Percentiles rank a stretch among this genome's conserved stretches.
Conservation (phyloP, 1,284 basidiomycete genomes). For the Kalmanozyma brasiliensis region DNA sequence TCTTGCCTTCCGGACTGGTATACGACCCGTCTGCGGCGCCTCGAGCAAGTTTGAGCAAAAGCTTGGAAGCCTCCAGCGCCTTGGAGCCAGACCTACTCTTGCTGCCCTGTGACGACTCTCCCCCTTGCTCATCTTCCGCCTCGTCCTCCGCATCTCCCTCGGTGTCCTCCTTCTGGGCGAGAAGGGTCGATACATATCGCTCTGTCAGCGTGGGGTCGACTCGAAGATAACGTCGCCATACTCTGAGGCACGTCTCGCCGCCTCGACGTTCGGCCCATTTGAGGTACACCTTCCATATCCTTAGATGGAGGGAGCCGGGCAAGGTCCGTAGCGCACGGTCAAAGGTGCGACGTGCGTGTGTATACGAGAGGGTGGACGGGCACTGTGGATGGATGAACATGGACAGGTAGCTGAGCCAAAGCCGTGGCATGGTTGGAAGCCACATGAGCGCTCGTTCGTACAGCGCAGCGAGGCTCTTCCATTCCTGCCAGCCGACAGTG, state of each 20-base stretch:
- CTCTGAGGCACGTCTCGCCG: constrained; percentile 83
- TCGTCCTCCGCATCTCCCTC: constrained; percentile 28
- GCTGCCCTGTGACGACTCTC: neutral
- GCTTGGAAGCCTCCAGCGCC: constrained; percentile 93
- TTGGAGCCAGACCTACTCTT: constrained; percentile 8
- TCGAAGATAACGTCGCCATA: constrained; percentile 89
- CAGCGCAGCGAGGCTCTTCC: constrained; percentile 85
- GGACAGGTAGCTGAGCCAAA: constrained; percentile 93
- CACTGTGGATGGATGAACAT: constrained; percentile 90
- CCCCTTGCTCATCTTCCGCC: constrained; percentile 12
- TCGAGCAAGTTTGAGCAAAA: constrained; percentile 83
- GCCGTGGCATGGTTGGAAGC: constrained; percentile 89
- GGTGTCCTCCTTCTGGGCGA: constrained; percentile 48
- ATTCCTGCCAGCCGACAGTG: constrained; percentile 91
- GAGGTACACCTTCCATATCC: constrained; percentile 94
- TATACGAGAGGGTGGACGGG: constrained; percentile 83
- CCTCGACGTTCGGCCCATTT: constrained; percentile 88
- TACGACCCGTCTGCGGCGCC: constrained; percentile 86
- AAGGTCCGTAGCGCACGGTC: constrained; percentile 94
- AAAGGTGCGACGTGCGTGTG: constrained; percentile 91
- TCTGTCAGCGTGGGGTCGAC: constrained; percentile 68
- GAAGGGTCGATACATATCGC: constrained; percentile 60
- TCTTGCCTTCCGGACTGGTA: constrained; percentile 89
- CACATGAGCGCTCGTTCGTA: constrained; percentile 95
- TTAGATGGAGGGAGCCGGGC: constrained; percentile 90